A percentile compares a stretch with the other conserved stretches of the same genome.
phyloP scores from a whole-genome alignment of 2,329 filamentous ascomycete species.

The Diplodia intermedia region DNA sequence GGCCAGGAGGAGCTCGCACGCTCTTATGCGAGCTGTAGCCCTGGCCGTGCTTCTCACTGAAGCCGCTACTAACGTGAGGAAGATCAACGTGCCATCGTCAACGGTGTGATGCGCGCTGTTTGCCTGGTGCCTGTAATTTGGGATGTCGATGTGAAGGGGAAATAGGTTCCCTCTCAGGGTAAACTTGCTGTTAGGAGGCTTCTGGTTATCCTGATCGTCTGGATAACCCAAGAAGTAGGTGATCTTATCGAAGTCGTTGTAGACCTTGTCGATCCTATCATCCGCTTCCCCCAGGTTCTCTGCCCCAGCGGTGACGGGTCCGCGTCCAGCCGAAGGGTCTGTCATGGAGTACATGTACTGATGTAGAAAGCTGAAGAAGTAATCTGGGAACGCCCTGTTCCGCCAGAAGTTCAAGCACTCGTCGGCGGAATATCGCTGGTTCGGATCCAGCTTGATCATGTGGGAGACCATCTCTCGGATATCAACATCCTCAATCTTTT shows the following conservation, averaged over 20 bases:
- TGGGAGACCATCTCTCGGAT: slow-evolving; percentile 88
- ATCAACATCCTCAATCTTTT: slow-evolving; percentile 85
- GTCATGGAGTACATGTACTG: slow-evolving; percentile 98
- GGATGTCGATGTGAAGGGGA: slow-evolving; percentile 84
- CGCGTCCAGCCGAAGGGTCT: slow-evolving; percentile 82
- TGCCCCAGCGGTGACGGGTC: slow-evolving; percentile 69
- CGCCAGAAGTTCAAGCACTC: slow-evolving; percentile 94
- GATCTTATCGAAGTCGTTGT: slow-evolving; percentile 96
- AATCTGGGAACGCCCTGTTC: slow-evolving; percentile 88
- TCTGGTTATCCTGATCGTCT: slow-evolving; percentile 54
- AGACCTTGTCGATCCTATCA: slow-evolving; percentile 91
- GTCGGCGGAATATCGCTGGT: slow-evolving; percentile 89
- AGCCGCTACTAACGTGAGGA: slow-evolving; percentile 85
- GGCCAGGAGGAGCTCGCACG: slow-evolving; percentile 88
- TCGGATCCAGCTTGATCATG: slow-evolving; percentile 95
- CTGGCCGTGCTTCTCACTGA: slow-evolving; percentile 89
- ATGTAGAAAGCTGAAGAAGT: slow-evolving; percentile 97
- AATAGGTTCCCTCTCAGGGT: slow-evolving; percentile 66
- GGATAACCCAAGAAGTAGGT: slow-evolving; percentile 88
- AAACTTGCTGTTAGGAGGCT: slow-evolving; percentile 42
- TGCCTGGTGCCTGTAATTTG: slow-evolving; percentile 78
- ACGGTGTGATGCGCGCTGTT: slow-evolving; percentile 66
- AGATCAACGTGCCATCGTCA: slow-evolving; percentile 92
- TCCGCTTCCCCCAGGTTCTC: slow-evolving; percentile 86
- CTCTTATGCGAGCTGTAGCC: slow-evolving; percentile 83